Base-by-base conservation (phyloP, 2,329 filamentous ascomycete species). In the Pezicula carpinea region DNA sequence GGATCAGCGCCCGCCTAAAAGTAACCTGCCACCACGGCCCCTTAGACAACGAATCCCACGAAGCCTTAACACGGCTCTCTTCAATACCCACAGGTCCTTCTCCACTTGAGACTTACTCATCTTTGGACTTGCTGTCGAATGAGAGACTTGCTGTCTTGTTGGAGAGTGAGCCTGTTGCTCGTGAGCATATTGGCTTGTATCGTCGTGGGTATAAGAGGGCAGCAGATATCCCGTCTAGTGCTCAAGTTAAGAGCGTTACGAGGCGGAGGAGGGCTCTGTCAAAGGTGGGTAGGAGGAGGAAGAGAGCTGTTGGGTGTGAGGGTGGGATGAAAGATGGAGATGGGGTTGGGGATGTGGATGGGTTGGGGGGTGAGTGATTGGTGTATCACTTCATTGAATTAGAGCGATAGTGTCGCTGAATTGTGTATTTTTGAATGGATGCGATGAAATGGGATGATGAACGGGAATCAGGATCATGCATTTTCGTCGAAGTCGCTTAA, bases 81-180 rank as follows among this genome's bases (percentile, higher is more conserved):
- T 31, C 17, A 5, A 33, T 53, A 2, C 45, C 49, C 7, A 34
- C 44, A 14, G 51, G 53, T 5, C 50, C 49, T 10, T 44, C 36
- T 7, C 53, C 44, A 6, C 35, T 59, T 2, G 48, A 59, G 29
- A 46, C 44, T 10, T 59, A 53, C 22, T 33, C 46, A 4, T 43
- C 47, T 29, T 48, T 45, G 18, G 34, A 54, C 3, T 51, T 54
- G 17, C 33, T 22, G 13, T 47, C 35, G 21, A 13, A 39, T 18
- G 35, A 39, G 35, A 39, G 21, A 18, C 35, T 39, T 13, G 35
- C 21, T 19, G 22, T 40, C 5, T 3, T 5, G 14, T n/a, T 40
- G 13, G 38, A 40, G 38, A 29, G 26, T 3, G 22, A 40, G 6
- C 2, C 19, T 5, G 38, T 40, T 29, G 22, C 10, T 11, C 17